These are phyloP conservation scores for Spergularia azorica DNA, from an alignment of 179 eudicot species.

Conservation along the genomic window DNA sequence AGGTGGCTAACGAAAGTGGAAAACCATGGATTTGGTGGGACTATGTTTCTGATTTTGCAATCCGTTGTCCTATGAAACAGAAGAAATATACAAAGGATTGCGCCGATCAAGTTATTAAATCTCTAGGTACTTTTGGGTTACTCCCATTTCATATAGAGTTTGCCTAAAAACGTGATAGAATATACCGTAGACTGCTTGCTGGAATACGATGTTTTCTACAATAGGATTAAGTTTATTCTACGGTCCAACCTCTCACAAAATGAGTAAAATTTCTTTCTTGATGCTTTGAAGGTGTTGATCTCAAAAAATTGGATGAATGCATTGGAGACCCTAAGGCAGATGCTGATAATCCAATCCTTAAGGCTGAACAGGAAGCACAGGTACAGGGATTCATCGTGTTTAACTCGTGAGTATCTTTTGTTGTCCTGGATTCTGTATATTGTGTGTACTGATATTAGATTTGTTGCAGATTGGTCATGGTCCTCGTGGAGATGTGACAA, in stretches of 20 bases:
- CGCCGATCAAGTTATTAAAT: conserved; percentile 44
- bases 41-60: conserved; percentile 56
- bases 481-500: conserved; percentile 92
- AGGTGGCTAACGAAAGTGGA: conserved; percentile 53
- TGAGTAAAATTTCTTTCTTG: conserved; percentile 6
- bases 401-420: no score
- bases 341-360: conserved; percentile 60
- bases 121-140: conserved; percentile 39
- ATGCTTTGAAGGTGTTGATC: conserved; percentile 53
- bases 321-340: conserved; percentile 68
- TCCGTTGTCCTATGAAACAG: conserved; percentile 49
- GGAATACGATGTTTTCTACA: not conserved
- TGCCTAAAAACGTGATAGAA: not conserved
- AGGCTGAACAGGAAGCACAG: conserved; percentile 75
- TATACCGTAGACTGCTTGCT: not conserved
- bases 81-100: conserved; percentile 47
- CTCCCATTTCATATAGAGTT: not conserved
- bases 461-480: conserved; percentile 75
- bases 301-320: conserved; percentile 58
- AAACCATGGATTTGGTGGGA: conserved; percentile 72
- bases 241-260: not conserved
- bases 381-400: conserved; percentile 20
- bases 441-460: not conserved
- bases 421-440: not conserved
- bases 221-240: no score